Evolutionary conservation across 257 asterid genomes (phyloP).

Genomic region (Fraxinus pennsylvanica): DNA sequence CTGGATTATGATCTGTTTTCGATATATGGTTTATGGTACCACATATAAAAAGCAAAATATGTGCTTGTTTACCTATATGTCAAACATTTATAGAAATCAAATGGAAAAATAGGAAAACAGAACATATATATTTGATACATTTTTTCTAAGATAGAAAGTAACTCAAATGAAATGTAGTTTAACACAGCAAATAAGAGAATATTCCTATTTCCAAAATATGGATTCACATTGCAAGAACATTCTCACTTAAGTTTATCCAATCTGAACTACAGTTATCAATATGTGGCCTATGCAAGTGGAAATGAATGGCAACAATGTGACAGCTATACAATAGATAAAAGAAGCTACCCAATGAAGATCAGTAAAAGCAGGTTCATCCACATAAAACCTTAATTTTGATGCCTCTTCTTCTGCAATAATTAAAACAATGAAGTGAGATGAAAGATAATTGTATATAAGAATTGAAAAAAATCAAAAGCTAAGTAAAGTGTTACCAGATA

Average conservation of each 20-base stretch:
- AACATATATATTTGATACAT: neutral
- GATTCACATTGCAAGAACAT: neutral
- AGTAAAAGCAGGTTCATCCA: constrained; percentile 92
- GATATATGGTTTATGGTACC: neutral
- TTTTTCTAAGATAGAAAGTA: neutral
- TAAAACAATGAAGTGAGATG: constrained; percentile 16
- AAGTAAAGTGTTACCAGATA: constrained; percentile 48
- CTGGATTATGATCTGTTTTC: neutral
- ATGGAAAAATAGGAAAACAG: neutral
- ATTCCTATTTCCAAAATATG: neutral
- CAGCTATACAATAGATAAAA: neutral
- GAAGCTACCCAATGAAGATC: constrained; percentile 95
- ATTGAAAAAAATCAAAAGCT: neutral
- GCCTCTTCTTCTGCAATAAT: constrained; percentile 85
- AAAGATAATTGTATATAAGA: constrained; percentile 7
- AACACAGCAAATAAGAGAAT: neutral
- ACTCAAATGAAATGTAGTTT: neutral
- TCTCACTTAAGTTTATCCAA: neutral
- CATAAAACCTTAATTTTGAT: constrained; percentile 58
- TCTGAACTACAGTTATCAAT: neutral
- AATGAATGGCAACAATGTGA: neutral
- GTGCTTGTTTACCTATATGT: neutral
- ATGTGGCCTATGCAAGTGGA: neutral
- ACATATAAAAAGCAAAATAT: neutral
- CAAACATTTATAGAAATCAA: neutral